These are phyloP conservation scores for Ceratobasidium sp. DNA, from an alignment of 1,284 basidiomycete genomes.

Conservation along the genomic window DNA sequence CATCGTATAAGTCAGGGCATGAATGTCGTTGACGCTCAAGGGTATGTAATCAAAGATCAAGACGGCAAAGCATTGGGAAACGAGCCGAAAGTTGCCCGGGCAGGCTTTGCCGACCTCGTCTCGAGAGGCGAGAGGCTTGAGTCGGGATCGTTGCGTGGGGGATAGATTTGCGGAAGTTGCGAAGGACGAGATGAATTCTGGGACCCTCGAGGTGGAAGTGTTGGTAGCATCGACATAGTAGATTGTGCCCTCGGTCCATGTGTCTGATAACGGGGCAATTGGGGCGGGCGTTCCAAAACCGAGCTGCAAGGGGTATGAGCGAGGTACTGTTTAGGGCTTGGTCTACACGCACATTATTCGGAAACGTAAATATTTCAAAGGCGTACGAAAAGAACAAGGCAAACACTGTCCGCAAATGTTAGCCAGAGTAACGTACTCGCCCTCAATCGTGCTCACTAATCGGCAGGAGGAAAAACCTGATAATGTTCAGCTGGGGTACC, in stretches of 20 bases:
- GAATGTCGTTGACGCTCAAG: constrained; percentile 47
- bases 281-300: constrained; percentile 65
- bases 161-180: constrained; percentile 56
- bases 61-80: constrained; percentile 74
- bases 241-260: constrained; percentile 64
- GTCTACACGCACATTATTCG: constrained; percentile 64
- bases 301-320: constrained; percentile 54
- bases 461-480: constrained; percentile 72
- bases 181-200: constrained; percentile 64
- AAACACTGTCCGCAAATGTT: constrained; percentile 42
- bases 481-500: constrained; percentile 61
- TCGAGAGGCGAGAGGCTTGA: constrained; percentile 58
- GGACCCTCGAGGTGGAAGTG: constrained; percentile 59
- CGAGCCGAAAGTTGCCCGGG: constrained; percentile 74
- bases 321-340: too few relatives aligned
- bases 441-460: too few relatives aligned
- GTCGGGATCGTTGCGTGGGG: constrained; percentile 53
- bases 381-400: constrained; percentile 49
- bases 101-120: constrained; percentile 64
- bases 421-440: too few relatives aligned
- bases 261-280: constrained; percentile 57
- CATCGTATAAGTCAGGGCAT: constrained; percentile 72
- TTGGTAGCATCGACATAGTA: constrained; percentile 71
- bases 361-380: constrained; percentile 62
- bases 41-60: constrained; percentile 70